Evolutionary conservation across 2,329 filamentous ascomycete species (phyloP).

Genomic region (Scedosporium aurantiacum): DNA sequence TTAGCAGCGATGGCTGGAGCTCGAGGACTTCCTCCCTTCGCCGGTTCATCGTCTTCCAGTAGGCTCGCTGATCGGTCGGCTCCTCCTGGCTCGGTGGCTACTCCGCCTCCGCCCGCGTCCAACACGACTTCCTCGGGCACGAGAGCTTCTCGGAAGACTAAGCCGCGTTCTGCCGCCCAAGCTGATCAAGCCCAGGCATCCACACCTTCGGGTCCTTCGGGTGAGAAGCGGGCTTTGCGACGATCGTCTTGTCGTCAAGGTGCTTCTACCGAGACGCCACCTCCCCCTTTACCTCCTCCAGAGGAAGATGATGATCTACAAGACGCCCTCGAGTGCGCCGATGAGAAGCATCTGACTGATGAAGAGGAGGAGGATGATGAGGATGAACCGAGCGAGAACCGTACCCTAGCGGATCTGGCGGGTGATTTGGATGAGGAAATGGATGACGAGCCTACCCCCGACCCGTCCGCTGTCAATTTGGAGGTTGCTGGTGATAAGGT

Average conservation of each 20-base stretch:
- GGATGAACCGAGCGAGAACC: slow-evolving; percentile 13
- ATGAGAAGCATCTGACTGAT: slow-evolving; percentile 73
- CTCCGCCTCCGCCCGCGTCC: slow-evolving; percentile 23
- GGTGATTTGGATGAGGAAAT: slow-evolving; percentile 82
- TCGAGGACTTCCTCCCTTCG: slow-evolving; percentile 41
- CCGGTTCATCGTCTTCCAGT: slow-evolving; percentile 30
- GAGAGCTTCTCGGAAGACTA: slow-evolving; percentile 32
- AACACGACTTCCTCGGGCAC: slow-evolving; percentile 30
- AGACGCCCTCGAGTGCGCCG: slow-evolving; percentile 78
- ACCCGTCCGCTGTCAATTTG: slow-evolving; percentile 79
- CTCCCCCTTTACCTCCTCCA: slow-evolving; percentile 38
- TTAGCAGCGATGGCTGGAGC: slow-evolving; percentile 70
- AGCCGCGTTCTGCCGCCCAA: slow-evolving; percentile 24
- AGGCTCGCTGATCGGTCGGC: slow-evolving; percentile 35
- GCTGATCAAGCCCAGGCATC: slow-evolving; percentile 29
- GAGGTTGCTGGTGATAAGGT: slow-evolving; percentile 84
- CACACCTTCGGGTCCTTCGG: slow-evolving; percentile 35
- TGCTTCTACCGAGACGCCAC: slow-evolving; percentile 38
- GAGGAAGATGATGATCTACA: slow-evolving; percentile 51
- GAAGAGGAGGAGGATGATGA: slow-evolving; percentile 53
- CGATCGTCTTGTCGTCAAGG: slow-evolving; percentile 53
- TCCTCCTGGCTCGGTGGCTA: slow-evolving; percentile 24
- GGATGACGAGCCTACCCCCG: slow-evolving; percentile 51
- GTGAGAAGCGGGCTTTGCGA: slow-evolving; percentile 48
- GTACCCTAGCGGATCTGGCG: slow-evolving; percentile 74